Conservation (phyloP, 2,329 filamentous ascomycete genomes). For the Fusarium euwallaceae region DNA sequence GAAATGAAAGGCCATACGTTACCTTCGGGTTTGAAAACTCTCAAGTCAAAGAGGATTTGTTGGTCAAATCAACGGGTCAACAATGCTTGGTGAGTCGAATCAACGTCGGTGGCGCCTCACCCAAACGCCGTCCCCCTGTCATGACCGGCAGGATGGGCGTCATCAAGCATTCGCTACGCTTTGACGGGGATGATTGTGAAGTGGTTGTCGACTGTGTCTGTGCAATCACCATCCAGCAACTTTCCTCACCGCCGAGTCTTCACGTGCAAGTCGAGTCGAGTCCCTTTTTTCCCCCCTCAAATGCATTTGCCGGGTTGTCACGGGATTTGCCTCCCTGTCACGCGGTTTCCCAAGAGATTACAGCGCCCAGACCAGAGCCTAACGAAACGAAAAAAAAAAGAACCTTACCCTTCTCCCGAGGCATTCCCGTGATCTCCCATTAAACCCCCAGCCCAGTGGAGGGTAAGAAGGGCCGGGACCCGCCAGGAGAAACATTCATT, state of each 20-base stretch:
- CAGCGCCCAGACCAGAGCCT: slow-evolving; percentile 4
- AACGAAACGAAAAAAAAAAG: slow-evolving; percentile 7
- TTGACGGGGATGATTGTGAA: slow-evolving; percentile 8
- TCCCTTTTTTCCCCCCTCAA: background rate
- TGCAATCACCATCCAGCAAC: slow-evolving; percentile 12
- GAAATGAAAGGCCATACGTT: slow-evolving; percentile 11
- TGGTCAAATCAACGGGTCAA: background rate
- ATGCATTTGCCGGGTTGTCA: background rate
- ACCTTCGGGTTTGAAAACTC: background rate
- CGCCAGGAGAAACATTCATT: background rate
- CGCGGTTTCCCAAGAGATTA: slow-evolving; percentile 20
- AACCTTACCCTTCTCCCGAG: slow-evolving; percentile 21
- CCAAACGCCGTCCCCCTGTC: slow-evolving; percentile 4
- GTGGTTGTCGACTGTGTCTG: slow-evolving; percentile 19
- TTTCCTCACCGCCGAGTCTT: slow-evolving; percentile 32
- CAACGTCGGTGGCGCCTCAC: slow-evolving; percentile 31
- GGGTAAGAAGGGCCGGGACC: background rate
- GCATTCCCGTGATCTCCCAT: slow-evolving; percentile 30
- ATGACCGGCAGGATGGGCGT: slow-evolving; percentile 22
- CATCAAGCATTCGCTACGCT: slow-evolving; percentile 33
- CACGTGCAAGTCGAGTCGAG: background rate
- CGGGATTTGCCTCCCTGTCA: slow-evolving; percentile 31
- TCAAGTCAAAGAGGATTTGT: background rate
- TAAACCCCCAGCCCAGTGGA: slow-evolving; percentile 8
- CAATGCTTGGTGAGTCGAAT: slow-evolving; percentile 9